Base-by-base conservation (phyloP, 306 rosid genomes). In the Vigna unguiculata region DNA sequence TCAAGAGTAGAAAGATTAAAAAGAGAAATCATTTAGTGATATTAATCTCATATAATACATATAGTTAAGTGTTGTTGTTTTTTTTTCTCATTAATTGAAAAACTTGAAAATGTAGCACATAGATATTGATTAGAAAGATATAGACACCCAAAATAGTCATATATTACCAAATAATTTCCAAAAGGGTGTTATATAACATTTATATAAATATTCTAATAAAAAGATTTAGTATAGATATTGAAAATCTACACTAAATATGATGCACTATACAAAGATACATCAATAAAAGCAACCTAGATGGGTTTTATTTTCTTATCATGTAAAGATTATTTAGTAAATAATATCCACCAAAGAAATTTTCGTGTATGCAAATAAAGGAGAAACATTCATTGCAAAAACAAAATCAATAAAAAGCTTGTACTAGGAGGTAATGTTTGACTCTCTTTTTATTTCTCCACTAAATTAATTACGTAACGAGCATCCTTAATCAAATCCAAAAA, bases 401-500 rank as follows among this genome's bases (percentile, higher is more conserved):
- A n/a, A n/a, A n/a, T n/a, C n/a, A n/a, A n/a, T 32, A 32, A 32
- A 1, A 32, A 32, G 7, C 36, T 32, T 32, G n/a, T n/a, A n/a
- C n/a, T 2, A 28, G 32, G 0, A 28, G 32, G 32, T 28, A 28
- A 28, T 28, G 40, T 34, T 6, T 34, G 40, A 34, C 40, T 34
- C 40, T 34, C 9, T 25, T 19, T 57, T 32, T 55, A 57, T 73
- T 73, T 61, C 45, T 58, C 55, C 57, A 25, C 57, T 41, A 25
- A 57, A 43, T 22, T 22, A 72, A 61, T 32, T 32, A 34, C 19
- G 16, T 41, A n/a, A n/a, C 11, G 46, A 13, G 4, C 52, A 11
- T 46, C 61, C 36, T 53, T 51, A n/a, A 14, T 6, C 49, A 62
- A 34, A 19, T 40, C 73, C 36, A 16, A 57, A 74, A 80, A 62